phyloP scores from a whole-genome alignment of 306 rosid species.

The Acacia crassicarpa region DNA sequence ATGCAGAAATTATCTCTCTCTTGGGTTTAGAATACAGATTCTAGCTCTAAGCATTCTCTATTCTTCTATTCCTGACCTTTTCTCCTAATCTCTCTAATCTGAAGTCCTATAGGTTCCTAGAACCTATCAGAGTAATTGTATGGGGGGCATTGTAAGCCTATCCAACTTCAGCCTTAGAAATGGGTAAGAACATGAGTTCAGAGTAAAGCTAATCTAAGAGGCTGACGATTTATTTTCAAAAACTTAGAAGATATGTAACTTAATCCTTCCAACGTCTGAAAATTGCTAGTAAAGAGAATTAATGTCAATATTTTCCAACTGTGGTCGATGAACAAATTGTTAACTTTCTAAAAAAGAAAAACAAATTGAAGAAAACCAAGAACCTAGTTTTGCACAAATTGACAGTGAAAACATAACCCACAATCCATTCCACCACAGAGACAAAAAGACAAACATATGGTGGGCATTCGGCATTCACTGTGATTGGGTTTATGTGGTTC shows the following conservation, averaged over 20 bases:
- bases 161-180: background rate
- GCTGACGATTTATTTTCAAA: background rate
- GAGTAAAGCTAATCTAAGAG: background rate
- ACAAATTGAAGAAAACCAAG: slow-evolving; percentile 4
- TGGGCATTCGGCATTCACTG: background rate
- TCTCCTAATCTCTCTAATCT: no score
- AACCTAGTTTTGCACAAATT: background rate
- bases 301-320: background rate
- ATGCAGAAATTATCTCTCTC: no score
- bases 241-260: background rate
- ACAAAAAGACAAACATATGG: slow-evolving; percentile 7
- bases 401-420: background rate
- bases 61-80: no score
- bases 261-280: background rate
- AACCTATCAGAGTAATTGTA: background rate
- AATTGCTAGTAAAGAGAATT: background rate
- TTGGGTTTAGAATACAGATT: no score
- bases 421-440: background rate
- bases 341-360: background rate
- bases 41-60: no score
- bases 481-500: background rate
- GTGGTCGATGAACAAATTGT: background rate
- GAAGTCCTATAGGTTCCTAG: no score
- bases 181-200: background rate
- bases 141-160: background rate